Percentiles rank a stretch among this genome's conserved stretches.
Evolutionary conservation across 345 rosid genomes (phyloP).

Genomic region (Syzygium grande): DNA sequence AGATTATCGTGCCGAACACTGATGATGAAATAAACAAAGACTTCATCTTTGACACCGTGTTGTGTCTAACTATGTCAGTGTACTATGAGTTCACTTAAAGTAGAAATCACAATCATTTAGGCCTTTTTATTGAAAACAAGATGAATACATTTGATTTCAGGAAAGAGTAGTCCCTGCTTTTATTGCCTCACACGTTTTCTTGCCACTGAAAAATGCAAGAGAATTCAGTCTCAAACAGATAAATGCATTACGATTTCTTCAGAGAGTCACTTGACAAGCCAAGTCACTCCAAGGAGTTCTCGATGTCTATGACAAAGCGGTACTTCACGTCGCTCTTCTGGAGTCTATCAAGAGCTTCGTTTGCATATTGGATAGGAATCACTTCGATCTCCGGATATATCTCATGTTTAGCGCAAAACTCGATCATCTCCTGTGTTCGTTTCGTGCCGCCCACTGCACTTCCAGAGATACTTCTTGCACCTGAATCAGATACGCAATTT

Average conservation of each 20-base stretch:
- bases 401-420: constrained; percentile 21
- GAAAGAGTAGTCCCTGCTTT: neutral
- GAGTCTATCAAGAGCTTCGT: constrained; percentile 27
- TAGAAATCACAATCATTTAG: neutral
- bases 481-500: neutral
- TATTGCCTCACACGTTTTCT: neutral
- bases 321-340: constrained; percentile 21
- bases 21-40: neutral
- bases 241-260: too few species aligned
- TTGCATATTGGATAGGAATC: constrained; percentile 19
- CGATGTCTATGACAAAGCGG: constrained; percentile 25
- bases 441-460: constrained; percentile 20
- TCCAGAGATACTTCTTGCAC: constrained; percentile 17
- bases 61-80: neutral
- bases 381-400: constrained; percentile 18
- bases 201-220: neutral
- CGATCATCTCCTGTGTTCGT: constrained; percentile 28
- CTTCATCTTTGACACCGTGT: neutral
- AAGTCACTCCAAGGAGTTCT: constrained; percentile 15
- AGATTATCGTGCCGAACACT: neutral
- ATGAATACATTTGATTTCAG: neutral
- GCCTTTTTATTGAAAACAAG: neutral
- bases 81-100: neutral
- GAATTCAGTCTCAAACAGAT: too few species aligned
- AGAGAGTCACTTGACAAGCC: too few species aligned